phyloP scores from a whole-genome alignment of 2,329 filamentous ascomycete species.

The Exophiala viscosa region DNA sequence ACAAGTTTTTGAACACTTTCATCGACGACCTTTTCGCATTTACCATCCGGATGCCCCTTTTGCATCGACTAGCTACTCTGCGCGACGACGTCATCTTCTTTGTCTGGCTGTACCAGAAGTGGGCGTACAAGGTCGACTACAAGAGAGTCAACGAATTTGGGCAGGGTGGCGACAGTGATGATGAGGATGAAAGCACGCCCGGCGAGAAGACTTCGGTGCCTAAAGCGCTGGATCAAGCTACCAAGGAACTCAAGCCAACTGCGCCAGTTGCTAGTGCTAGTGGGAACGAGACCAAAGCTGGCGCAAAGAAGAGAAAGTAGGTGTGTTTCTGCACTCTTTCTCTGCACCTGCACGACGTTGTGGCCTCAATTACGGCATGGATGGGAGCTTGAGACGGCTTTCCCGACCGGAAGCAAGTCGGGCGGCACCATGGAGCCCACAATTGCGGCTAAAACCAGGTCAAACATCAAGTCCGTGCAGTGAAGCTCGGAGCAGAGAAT shows the following conservation, averaged over 20 bases:
- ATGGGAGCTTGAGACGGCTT: too few relatives aligned
- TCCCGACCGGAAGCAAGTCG: too few relatives aligned
- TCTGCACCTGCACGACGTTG: too few relatives aligned
- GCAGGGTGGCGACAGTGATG: constrained; percentile 90
- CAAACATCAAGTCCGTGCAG: too few relatives aligned
- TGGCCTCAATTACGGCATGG: too few relatives aligned
- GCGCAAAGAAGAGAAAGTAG: constrained; percentile 27
- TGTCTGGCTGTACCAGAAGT: constrained; percentile 91
- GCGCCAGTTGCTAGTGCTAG: constrained; percentile 22
- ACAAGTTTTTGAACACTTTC: constrained; percentile 98
- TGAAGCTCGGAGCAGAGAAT: too few relatives aligned
- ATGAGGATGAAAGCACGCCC: constrained; percentile 42
- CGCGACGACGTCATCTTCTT: constrained; percentile 98
- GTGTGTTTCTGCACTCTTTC: neutral
- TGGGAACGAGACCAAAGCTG: constrained; percentile 18
- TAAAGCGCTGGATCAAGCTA: constrained; percentile 23
- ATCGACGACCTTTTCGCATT: constrained; percentile 98
- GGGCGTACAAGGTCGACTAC: constrained; percentile 88
- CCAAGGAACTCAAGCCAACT: constrained; percentile 25
- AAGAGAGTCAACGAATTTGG: constrained; percentile 95
- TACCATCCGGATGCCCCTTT: constrained; percentile 97
- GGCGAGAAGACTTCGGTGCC: neutral
- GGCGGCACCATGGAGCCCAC: too few relatives aligned
- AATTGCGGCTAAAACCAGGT: too few relatives aligned
- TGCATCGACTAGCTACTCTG: constrained; percentile 87